Percentiles rank a stretch among this genome's conserved stretches.
Conservation (phyloP, 2,329 filamentous ascomycete genomes). For the Ophiostoma ips region DNA sequence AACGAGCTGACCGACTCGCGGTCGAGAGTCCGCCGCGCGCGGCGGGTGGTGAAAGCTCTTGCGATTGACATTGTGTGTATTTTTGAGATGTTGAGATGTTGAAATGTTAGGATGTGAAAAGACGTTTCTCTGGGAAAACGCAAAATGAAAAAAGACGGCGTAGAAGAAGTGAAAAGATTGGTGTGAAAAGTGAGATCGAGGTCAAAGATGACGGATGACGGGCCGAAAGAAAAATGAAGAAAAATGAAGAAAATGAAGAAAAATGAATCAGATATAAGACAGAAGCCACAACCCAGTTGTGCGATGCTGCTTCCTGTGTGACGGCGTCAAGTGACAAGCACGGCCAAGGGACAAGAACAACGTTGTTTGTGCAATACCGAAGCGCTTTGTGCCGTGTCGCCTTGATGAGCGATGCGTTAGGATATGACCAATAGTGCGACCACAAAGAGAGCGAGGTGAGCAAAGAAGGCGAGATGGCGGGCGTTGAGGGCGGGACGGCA, state of each 20-base stretch:
- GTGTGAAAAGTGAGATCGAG: not conserved
- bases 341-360: not conserved
- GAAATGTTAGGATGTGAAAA: not conserved
- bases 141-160: not conserved
- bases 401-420: constrained; percentile 3
- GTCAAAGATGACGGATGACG: not conserved
- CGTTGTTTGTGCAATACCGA: not conserved
- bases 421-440: not conserved
- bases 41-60: constrained; percentile 58
- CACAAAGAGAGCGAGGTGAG: not conserved
- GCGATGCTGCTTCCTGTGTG: constrained; percentile 3
- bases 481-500: not conserved
- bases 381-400: constrained; percentile 6
- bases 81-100: not conserved
- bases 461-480: not conserved
- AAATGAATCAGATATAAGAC: not conserved
- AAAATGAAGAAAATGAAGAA: not conserved
- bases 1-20: constrained; percentile 7
- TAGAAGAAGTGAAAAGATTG: not conserved
- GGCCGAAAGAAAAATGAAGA: not conserved
- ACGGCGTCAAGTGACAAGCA: not conserved
- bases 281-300: constrained; percentile 14
- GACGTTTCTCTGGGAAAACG: constrained; percentile 1
- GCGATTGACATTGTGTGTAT: constrained; percentile 31
- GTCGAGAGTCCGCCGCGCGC: constrained; percentile 42